Evolutionary conservation across 2,329 filamentous ascomycete species (phyloP).

Genomic region (Onygenales sp.): DNA sequence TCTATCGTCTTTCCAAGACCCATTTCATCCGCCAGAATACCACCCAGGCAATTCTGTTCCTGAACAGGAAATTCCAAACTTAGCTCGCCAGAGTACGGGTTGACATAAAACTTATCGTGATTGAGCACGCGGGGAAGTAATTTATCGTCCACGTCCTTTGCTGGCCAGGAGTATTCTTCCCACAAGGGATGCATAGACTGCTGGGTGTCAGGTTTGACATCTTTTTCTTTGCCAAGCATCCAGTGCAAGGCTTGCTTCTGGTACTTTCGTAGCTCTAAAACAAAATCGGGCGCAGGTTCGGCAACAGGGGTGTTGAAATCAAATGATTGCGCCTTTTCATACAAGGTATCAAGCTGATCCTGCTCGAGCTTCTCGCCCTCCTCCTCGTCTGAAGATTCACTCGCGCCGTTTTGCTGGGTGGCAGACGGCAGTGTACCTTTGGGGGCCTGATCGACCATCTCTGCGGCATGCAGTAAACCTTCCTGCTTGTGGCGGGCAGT

Average conservation of each 20-base stretch:
- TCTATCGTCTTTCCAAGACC: slow-evolving; percentile 97
- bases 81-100: slow-evolving; percentile 91
- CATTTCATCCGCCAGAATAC: slow-evolving; percentile 93
- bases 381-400: slow-evolving; percentile 56
- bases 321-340: slow-evolving; percentile 93
- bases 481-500: slow-evolving; percentile 74
- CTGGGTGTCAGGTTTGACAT: slow-evolving; percentile 60
- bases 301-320: slow-evolving; percentile 87
- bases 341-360: slow-evolving; percentile 86
- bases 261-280: slow-evolving; percentile 76
- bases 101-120: slow-evolving; percentile 78
- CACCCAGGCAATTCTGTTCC: slow-evolving; percentile 88
- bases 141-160: slow-evolving; percentile 76
- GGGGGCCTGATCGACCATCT: slow-evolving; percentile 66
- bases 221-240: slow-evolving; percentile 91
- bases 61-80: slow-evolving; percentile 86
- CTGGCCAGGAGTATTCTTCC: slow-evolving; percentile 91
- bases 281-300: slow-evolving; percentile 72
- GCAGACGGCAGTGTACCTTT: slow-evolving; percentile 47
- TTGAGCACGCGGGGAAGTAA: slow-evolving; percentile 56
- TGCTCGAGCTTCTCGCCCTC: slow-evolving; percentile 89
- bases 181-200: slow-evolving; percentile 91
- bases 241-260: slow-evolving; percentile 92
- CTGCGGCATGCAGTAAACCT: slow-evolving; percentile 75
- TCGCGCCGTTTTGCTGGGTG: slow-evolving; percentile 22